These are phyloP conservation scores for Sclerotinia subarctica DNA, from an alignment of 2,329 filamentous ascomycete genomes.

Conservation along the genomic window DNA sequence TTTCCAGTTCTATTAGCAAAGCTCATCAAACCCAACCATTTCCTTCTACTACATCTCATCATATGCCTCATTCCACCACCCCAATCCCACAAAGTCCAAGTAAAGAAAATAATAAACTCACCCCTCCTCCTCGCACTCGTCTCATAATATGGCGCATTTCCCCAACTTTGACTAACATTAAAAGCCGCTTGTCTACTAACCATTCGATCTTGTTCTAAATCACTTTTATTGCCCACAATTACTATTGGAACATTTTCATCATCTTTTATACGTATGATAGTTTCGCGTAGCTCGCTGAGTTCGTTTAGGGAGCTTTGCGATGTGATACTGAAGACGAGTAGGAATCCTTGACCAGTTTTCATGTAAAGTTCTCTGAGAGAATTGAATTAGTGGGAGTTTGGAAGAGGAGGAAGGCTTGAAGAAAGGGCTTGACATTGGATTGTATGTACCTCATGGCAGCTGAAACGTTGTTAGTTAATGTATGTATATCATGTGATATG, in stretches of 20 bases:
- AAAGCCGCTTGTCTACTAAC: constrained; percentile 65
- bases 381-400: neutral
- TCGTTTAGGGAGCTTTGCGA: constrained; percentile 66
- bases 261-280: constrained; percentile 71
- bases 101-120: constrained; percentile 24
- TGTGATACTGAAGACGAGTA: constrained; percentile 72
- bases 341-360: constrained; percentile 72
- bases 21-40: neutral
- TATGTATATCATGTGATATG: constrained; percentile 28
- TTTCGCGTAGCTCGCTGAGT: constrained; percentile 67
- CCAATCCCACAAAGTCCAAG: neutral
- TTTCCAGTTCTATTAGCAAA: neutral
- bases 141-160: constrained; percentile 71
- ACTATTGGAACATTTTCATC: constrained; percentile 68
- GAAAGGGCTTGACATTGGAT: too few species aligned
- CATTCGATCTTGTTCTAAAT: constrained; percentile 67
- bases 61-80: neutral
- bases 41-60: neutral
- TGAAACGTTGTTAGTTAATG: constrained; percentile 34
- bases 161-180: constrained; percentile 65
- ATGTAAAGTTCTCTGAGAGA: constrained; percentile 65
- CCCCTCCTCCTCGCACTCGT: constrained; percentile 61
- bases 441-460: constrained; percentile 54
- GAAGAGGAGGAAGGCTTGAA: too few species aligned
- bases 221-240: constrained; percentile 71